Percentiles rank a stretch among this genome's conserved stretches.
Evolutionary conservation across 192 early-diverging fungal species (phyloP).

Genomic region (Linnemannia exigua): DNA sequence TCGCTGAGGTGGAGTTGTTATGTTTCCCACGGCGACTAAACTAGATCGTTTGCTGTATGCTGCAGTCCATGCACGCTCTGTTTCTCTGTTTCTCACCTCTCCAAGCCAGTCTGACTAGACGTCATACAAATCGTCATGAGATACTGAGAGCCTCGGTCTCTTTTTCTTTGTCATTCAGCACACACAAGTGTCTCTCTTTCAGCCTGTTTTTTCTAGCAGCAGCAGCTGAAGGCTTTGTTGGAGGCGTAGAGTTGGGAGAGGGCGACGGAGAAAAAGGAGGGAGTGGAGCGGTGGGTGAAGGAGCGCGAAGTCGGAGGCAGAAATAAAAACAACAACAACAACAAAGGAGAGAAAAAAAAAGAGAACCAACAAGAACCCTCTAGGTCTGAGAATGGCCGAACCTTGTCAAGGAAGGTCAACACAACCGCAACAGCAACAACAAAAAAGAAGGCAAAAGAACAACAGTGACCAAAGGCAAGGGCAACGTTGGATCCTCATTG

Average conservation of each 20-base stretch:
- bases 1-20: too few relatives aligned
- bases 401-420: background rate
- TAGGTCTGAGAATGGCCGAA: background rate
- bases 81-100: too few relatives aligned
- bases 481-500: background rate
- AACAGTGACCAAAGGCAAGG: background rate
- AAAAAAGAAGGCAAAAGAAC: conserved; percentile 7
- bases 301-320: background rate
- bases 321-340: background rate
- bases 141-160: too few relatives aligned
- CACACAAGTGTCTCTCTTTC: background rate
- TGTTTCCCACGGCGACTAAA: too few relatives aligned
- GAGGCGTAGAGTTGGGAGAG: background rate
- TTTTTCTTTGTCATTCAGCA: background rate
- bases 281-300: background rate
- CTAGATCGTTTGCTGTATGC: too few relatives aligned
- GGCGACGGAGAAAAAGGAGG: background rate
- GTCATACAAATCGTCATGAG: too few relatives aligned
- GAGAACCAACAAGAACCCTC: too few relatives aligned
- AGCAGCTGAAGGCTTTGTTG: background rate
- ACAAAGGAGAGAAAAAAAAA: background rate
- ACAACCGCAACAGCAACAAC: too few relatives aligned
- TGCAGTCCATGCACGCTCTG: too few relatives aligned
- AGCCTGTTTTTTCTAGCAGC: background rate
- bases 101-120: too few relatives aligned